Base-by-base conservation (phyloP, 2,329 filamentous ascomycete genomes). In the Neofusicoccum kwambonambiense region DNA sequence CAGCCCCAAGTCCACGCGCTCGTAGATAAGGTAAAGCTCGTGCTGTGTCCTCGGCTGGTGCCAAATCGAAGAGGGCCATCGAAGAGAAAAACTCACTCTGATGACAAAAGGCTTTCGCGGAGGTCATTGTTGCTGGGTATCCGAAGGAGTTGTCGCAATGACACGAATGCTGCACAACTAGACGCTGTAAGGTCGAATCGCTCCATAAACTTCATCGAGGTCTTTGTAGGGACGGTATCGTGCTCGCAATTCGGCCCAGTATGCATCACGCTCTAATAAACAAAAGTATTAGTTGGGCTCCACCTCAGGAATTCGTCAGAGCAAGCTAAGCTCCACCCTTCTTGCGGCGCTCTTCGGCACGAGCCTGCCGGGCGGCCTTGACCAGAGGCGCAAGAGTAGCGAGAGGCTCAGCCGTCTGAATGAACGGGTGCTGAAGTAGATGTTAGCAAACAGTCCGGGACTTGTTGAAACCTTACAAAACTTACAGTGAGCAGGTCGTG, bases 401-500 rank as follows among this genome's bases (percentile, higher is more conserved):
- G 19, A 85, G 73, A 22, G 82, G 81, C 71, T 84, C 82, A 50
- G 83, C 82, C 3, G 77, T 81, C 67, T 83, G 78, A 57, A 84
- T 84, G 74, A 84, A 85, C 22, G 77, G 78, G 68, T 80, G 75
- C 77, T 80, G 68, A 5, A 64, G 8, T 22, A 17, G 4, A 15
- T 19, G 35, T 58, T n/a, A 64, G 60, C n/a, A 62, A 4, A 19
- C n/a, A 19, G 11, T 15, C 8, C 31, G 39, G 22, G 7, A 5
- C 6, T 22, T 13, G 9, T 3, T 12, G 2, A 22, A 67, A 27
- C 3, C 2, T 22, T 31, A 4, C 7, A 19, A 22, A 41, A 22
- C 90, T 81, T 85, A 98, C 95, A 81, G 91, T 89, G 71, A 99
- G 83, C 67, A 99, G 81, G 82, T 98, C 94, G 79, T 97, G 92